Evolutionary conservation across 768 basidiomycete genomes (phyloP).

Genomic region (Sistotremastrum suecicum): DNA sequence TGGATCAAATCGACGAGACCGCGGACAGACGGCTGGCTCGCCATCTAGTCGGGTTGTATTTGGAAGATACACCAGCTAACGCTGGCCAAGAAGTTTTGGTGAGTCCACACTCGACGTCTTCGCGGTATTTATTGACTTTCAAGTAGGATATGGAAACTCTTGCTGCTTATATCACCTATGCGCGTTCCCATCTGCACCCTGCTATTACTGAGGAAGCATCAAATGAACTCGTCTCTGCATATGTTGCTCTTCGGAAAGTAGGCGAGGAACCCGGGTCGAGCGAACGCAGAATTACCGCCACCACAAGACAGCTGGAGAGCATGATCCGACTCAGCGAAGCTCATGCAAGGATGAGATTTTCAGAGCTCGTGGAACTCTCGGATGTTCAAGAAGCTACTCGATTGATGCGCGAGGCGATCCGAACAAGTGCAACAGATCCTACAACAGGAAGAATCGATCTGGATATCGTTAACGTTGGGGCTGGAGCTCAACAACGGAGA

Average conservation of each 20-base stretch:
- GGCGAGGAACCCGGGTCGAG: constrained; percentile 73
- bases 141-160: constrained; percentile 75
- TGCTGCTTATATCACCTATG: constrained; percentile 90
- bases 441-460: constrained; percentile 96
- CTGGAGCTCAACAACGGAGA: constrained; percentile 73
- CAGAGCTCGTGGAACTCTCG: constrained; percentile 65
- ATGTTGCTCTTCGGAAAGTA: constrained; percentile 88
- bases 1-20: constrained; percentile 87
- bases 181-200: constrained; percentile 75
- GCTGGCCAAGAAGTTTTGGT: constrained; percentile 66
- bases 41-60: constrained; percentile 84
- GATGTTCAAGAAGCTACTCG: constrained; percentile 88
- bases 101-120: constrained; percentile 14
- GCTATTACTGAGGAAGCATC: constrained; percentile 77
- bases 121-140: background rate
- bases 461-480: constrained; percentile 88
- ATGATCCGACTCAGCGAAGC: constrained; percentile 95
- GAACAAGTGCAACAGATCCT: constrained; percentile 91
- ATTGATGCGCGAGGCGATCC: constrained; percentile 94
- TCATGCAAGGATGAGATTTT: constrained; percentile 93
- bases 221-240: constrained; percentile 70
- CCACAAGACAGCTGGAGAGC: constrained; percentile 91
- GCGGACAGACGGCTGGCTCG: constrained; percentile 80
- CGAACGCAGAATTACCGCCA: constrained; percentile 95
- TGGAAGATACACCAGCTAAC: constrained; percentile 72